phyloP scores from a whole-genome alignment of 1,284 basidiomycete species.

The Gomphus bonarii region DNA sequence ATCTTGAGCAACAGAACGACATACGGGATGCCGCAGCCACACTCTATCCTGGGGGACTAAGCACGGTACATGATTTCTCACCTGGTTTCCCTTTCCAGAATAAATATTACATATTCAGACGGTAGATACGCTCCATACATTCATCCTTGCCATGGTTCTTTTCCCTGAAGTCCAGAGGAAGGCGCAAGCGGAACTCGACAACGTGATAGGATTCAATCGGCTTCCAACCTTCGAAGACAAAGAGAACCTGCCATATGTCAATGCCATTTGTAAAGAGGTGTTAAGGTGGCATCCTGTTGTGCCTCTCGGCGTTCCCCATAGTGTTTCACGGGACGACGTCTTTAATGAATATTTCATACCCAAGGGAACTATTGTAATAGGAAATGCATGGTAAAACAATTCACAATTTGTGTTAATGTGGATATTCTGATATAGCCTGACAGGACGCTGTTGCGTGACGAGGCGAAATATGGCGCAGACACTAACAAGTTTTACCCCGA shows the following conservation, averaged over 20 bases:
- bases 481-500: too few relatives aligned
- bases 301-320: slow-evolving; percentile 12
- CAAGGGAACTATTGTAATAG: too few relatives aligned
- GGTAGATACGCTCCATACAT: slow-evolving; percentile 6
- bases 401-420: too few relatives aligned
- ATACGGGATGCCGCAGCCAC: too few relatives aligned
- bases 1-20: too few relatives aligned
- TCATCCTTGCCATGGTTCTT: slow-evolving; percentile 5
- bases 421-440: too few relatives aligned
- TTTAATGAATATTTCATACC: not conserved
- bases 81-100: not conserved
- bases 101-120: slow-evolving; percentile 9
- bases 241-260: not conserved
- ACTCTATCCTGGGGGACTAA: not conserved
- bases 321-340: slow-evolving; percentile 12
- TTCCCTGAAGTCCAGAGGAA: slow-evolving; percentile 6
- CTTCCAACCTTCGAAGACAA: slow-evolving; percentile 4
- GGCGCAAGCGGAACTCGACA: slow-evolving; percentile 8
- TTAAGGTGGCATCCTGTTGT: slow-evolving; percentile 2
- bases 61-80: not conserved
- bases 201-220: slow-evolving; percentile 6
- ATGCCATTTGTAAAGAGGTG: slow-evolving; percentile 7
- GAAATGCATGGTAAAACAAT: too few relatives aligned
- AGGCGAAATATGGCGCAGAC: too few relatives aligned
- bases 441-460: too few relatives aligned